Base-by-base conservation (phyloP, 768 basidiomycete species). In the Dacryopinax spathularia region DNA sequence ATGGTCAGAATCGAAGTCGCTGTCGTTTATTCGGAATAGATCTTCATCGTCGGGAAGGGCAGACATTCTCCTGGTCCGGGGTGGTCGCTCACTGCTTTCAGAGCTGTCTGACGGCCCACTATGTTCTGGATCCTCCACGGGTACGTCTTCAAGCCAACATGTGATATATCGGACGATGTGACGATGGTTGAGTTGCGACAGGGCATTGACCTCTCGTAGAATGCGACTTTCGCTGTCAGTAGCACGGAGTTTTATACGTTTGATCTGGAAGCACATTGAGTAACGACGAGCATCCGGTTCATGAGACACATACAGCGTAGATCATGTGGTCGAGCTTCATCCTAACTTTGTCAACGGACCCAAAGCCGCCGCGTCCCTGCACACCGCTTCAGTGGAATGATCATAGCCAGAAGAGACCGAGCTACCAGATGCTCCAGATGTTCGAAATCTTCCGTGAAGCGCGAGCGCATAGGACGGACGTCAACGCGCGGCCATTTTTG, bases 141-240 rank as follows among this genome's bases (percentile, higher is more conserved):
- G 77, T 12, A 75, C 75, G 34, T 68, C 67, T 71, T 92, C 89
- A n/a, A 92, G 81, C 91, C 90, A 91, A 3, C 89, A 89, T 1
- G 89, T 91, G 72, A 85, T 91, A 72, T 94, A 96, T 39, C 92
- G 83, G 20, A 96, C 94, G 68, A 97, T 88, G 74, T 87, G 89
- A 7, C 87, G 85, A 72, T 97, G 93, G 37, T 85, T 88, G 31
- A 97, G 81, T 33, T 85, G 79, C 69, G 88, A 90, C n/a, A 96
- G 77, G 0, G 89, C 89, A 65, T 88, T 89, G 56, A 95, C 91
- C 73, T 96, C 92, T 2, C 94, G 81, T 71, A 91, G 89, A 64
- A 96, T 92, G 74, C 87, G 92, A 63, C 80, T 82, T 70, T 93
- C 91, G 66, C 84, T 89, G 68, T 91, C 87, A 63, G 80, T 79